phyloP scores from a whole-genome alignment of 1,139 yeast species.

The Hemisphaericaspora lyxosophila region DNA sequence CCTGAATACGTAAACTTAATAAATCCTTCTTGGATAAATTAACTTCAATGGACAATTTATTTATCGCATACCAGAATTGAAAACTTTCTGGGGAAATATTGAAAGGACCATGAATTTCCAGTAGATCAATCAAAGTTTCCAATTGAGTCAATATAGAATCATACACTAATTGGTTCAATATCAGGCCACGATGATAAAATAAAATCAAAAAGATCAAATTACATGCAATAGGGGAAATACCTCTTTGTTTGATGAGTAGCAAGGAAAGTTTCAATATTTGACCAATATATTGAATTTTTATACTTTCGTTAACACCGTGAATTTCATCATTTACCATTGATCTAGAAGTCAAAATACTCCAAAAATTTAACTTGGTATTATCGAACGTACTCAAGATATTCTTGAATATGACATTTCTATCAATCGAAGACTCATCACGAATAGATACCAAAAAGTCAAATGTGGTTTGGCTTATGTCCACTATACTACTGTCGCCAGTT shows the following conservation, averaged over 20 bases:
- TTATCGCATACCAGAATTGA: slow-evolving; percentile 52
- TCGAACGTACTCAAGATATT: slow-evolving; percentile 25
- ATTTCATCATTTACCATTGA: slow-evolving; percentile 19
- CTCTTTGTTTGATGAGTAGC: slow-evolving; percentile 41
- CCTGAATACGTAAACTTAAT: slow-evolving; percentile 27
- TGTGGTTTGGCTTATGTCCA: slow-evolving; percentile 10
- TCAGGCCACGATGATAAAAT: slow-evolving; percentile 9
- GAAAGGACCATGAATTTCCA: slow-evolving; percentile 62
- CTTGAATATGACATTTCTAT: slow-evolving; percentile 16
- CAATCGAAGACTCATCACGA: slow-evolving; percentile 7
- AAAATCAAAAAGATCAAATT: slow-evolving; percentile 20
- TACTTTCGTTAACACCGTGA: neutral
- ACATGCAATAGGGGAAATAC: slow-evolving; percentile 21
- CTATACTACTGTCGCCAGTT: slow-evolving; percentile 1
- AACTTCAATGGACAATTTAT: slow-evolving; percentile 33
- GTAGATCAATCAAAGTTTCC: slow-evolving; percentile 48
- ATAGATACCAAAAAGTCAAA: slow-evolving; percentile 12
- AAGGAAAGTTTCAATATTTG: slow-evolving; percentile 42
- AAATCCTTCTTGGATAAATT: slow-evolving; percentile 21
- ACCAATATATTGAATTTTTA: slow-evolving; percentile 4
- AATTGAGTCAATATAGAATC: slow-evolving; percentile 42
- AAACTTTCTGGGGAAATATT: slow-evolving; percentile 45
- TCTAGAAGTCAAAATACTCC: slow-evolving; percentile 37
- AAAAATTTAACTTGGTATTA: slow-evolving; percentile 22
- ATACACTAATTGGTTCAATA: slow-evolving; percentile 27